Evolutionary conservation across 139 green algal genomes (phyloP), one percentile per base, ranked within the genome.

Genomic region (Limnomonas spitsbergensis): DNA sequence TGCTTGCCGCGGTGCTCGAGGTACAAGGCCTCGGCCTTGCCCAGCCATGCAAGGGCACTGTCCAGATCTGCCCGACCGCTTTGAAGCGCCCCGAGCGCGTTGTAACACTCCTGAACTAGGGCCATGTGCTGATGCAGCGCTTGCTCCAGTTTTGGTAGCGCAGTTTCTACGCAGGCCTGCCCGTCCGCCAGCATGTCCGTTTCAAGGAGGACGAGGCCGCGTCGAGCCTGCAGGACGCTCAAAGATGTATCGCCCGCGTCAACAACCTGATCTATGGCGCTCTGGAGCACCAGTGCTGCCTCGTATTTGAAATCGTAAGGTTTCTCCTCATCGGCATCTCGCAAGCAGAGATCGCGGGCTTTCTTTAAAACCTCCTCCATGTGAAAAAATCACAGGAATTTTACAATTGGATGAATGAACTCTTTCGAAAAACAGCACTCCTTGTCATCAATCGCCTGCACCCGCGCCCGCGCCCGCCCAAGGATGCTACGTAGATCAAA

Each of bases 121-220:
- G 69, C 80, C 20, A 53, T 36, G 34, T 68, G 47, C 3, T 6
- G 32, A 32, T 1, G 29, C 34, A 38, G 6, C 2, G 52, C 35
- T 42, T 38, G 27, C 32, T 79, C 81, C 4, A 90, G 79, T 0
- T 4, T 4, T 61, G 42, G 31, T 35, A 87, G 66, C 0, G 76
- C 73, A 1, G 61, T 40, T 38, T 40, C 24, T 0, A 87, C 20
- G 0, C 24, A 32, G 2, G 42, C 35, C 54, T 90, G 68, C 0
- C 83, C 86, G 0, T 90, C 80, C 2, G 53, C 24, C n/a, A 81
- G 40, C 40, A 88, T 67, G 67, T 90, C 86, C 1, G 86, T 90
- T 6, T 90, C 84, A 37, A 92, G 67, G 47, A 90, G 80, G 9
- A 81, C 38, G 7, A 90, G 69, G 4, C 86, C 86, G 14, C 79